Percentiles rank a stretch among this genome's conserved stretches.
These are phyloP conservation scores for Jamesozyma spencerorum DNA, from an alignment of 805 yeast genomes.

Conservation along the genomic window DNA sequence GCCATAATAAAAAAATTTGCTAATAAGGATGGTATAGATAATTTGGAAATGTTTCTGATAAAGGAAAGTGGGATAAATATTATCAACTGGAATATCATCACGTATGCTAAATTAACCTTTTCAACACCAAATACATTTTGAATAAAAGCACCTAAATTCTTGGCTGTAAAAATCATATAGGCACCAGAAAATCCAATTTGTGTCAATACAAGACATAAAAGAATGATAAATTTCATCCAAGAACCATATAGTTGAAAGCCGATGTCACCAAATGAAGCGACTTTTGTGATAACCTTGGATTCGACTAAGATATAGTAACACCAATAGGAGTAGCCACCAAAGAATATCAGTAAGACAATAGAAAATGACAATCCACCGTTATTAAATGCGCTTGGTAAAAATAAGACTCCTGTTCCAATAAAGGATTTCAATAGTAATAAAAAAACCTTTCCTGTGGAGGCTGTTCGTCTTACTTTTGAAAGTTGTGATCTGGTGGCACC, in stretches of 20 bases:
- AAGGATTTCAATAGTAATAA: conserved; percentile 64
- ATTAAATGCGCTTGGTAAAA: conserved; percentile 58
- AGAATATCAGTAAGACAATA: conserved; percentile 40
- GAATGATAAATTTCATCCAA: conserved; percentile 54
- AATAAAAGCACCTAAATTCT: conserved; percentile 57
- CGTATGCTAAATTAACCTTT: conserved; percentile 32
- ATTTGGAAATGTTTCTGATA: conserved; percentile 65
- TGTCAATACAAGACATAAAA: conserved; percentile 55
- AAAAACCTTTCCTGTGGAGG: conserved; percentile 65
- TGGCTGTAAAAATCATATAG: conserved; percentile 69
- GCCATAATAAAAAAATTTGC: conserved; percentile 62
- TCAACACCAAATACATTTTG: conserved; percentile 37
- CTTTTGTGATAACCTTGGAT: conserved; percentile 50
- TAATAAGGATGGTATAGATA: conserved; percentile 60
- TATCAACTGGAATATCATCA: conserved; percentile 47
- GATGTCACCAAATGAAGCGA: conserved; percentile 72
- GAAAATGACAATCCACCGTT: conserved; percentile 68
- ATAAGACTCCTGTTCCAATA: conserved; percentile 68
- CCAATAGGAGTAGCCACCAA: conserved; percentile 68
- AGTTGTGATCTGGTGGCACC: conserved; percentile 14
- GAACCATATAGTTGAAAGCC: conserved; percentile 56
- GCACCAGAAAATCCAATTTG: conserved; percentile 79
- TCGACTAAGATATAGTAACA: conserved; percentile 59
- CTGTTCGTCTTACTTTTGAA: conserved; percentile 44
- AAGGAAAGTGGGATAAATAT: conserved; percentile 61